A percentile compares a stretch with the other conserved stretches of the same genome.
phyloP scores from a whole-genome alignment of 2,329 filamentous ascomycete genomes.

The Sporothrix variecibatus region DNA sequence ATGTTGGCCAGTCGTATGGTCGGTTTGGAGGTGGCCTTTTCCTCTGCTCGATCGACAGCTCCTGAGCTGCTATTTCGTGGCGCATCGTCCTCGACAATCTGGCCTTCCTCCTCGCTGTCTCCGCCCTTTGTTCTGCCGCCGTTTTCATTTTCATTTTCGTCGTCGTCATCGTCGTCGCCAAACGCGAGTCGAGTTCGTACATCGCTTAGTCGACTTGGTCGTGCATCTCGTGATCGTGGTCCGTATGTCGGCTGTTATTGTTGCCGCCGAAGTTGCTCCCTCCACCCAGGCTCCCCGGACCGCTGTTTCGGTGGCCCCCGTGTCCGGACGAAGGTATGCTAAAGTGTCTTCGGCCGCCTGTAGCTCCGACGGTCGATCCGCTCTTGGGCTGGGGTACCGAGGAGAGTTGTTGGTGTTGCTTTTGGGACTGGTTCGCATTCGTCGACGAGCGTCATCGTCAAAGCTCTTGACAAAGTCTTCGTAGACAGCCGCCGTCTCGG shows the following conservation, averaged over 20 bases:
- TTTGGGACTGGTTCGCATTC: constrained; percentile 38
- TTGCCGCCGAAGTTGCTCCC: constrained; percentile 30
- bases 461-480: constrained; percentile 85
- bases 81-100: constrained; percentile 3
- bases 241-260: neutral
- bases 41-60: constrained; percentile 52
- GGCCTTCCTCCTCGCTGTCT: constrained; percentile 3
- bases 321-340: constrained; percentile 54
- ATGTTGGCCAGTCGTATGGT: constrained; percentile 63
- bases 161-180: constrained; percentile 57
- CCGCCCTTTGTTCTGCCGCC: constrained; percentile 37
- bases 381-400: constrained; percentile 38
- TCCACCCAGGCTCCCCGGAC: constrained; percentile 61
- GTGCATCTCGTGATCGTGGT: constrained; percentile 1
- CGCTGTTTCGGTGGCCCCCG: constrained; percentile 52
- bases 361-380: constrained; percentile 21
- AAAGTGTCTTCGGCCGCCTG: constrained; percentile 64
- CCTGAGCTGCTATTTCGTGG: constrained; percentile 33
- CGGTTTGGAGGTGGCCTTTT: constrained; percentile 62
- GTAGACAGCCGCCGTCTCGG: constrained; percentile 83
- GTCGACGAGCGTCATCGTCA: constrained; percentile 58
- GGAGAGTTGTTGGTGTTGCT: neutral
- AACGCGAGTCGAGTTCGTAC: constrained; percentile 42
- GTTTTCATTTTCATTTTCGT: constrained; percentile 59
- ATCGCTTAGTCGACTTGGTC: constrained; percentile 8